Evolutionary conservation across 768 basidiomycete genomes (phyloP), one percentile per base, ranked within the genome.

Genomic region (Fibroporia radiculosa): DNA sequence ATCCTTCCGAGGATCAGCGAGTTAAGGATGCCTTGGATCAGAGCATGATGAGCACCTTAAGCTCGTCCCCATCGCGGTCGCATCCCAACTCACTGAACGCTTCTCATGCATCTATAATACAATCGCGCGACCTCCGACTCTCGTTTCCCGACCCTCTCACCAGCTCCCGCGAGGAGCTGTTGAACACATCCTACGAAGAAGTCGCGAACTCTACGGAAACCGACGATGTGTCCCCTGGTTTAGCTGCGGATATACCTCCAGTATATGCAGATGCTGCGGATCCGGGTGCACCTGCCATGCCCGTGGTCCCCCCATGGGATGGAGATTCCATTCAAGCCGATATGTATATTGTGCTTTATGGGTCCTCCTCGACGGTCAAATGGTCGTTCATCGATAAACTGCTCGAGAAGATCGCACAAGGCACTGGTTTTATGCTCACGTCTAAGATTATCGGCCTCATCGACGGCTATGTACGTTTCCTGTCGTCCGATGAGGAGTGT

Each of bases 141-240:
- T 88, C 86, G 26, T 90, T 90, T 66, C 86, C 86, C 29, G 86
- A 90, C 65, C 86, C 86, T 48, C 72, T 89, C 57, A 80, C 78
- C 44, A 83, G 81, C 59, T 82, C 82, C 43, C 72, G 70, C 49
- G 73, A 78, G 62, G 77, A 84, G 46, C 66, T 76, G 40, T 56
- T 66, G 39, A 72, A 70, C 60, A 70, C 73, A 48, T 79, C 82
- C 26, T 79, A 74, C 57, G 76, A 80, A 50, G 70, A 75, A 27
- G 54, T 69, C 37, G 67, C 73, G 45, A 62, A 65, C 40, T 62
- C 66, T 42, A 59, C 68, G 35, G 44, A 46, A 18, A 44, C 45
- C 31, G 57, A 57, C 32, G 50, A 47, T 19, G 25, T 54, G 56
- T 38, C 60, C 54, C 38, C 40, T 60, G 45, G 50, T 40, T 35